These are phyloP conservation scores for Diaporthe velutina DNA, from an alignment of 2,329 filamentous ascomycete species.

Conservation along the genomic window DNA sequence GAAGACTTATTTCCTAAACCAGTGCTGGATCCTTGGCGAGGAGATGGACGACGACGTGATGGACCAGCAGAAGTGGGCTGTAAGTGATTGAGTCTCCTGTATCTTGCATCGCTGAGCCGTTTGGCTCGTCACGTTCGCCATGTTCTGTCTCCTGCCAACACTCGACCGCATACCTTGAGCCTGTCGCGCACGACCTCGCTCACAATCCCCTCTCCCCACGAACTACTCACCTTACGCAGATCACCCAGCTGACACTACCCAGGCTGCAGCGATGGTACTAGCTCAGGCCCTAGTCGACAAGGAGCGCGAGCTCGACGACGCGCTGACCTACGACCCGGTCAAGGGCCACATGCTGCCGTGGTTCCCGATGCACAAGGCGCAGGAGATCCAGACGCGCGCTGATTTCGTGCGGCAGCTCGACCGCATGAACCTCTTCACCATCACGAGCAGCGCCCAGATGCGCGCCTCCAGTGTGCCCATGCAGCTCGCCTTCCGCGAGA, in stretches of 20 bases:
- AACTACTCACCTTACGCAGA: not conserved
- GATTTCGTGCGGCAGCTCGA: constrained; percentile 96
- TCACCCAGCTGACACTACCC: constrained; percentile 13
- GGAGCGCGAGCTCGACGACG: constrained; percentile 75
- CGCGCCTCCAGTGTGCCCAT: constrained; percentile 96
- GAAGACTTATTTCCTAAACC: constrained; percentile 83
- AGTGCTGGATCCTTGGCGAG: constrained; percentile 79
- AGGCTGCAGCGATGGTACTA: constrained; percentile 93
- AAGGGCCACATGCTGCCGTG: constrained; percentile 83
- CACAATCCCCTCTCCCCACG: too few species aligned
- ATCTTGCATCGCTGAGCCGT: not conserved
- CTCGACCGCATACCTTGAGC: not conserved
- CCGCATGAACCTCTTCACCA: constrained; percentile 94
- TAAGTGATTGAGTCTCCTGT: constrained; percentile 58
- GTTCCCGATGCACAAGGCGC: constrained; percentile 84
- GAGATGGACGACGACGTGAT: constrained; percentile 79
- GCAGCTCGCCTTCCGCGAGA: constrained; percentile 90
- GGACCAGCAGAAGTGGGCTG: constrained; percentile 88
- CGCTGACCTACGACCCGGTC: constrained; percentile 73
- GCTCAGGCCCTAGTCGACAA: constrained; percentile 91
- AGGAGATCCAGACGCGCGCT: constrained; percentile 93
- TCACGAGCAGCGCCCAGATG: constrained; percentile 87
- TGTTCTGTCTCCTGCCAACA: not conserved
- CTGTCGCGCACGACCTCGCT: not conserved
- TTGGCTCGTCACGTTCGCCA: not conserved